A percentile compares a stretch with the other conserved stretches of the same genome.
Conservation (phyloP, 2,329 filamentous ascomycete genomes). For the Raffaelea albimanens region DNA sequence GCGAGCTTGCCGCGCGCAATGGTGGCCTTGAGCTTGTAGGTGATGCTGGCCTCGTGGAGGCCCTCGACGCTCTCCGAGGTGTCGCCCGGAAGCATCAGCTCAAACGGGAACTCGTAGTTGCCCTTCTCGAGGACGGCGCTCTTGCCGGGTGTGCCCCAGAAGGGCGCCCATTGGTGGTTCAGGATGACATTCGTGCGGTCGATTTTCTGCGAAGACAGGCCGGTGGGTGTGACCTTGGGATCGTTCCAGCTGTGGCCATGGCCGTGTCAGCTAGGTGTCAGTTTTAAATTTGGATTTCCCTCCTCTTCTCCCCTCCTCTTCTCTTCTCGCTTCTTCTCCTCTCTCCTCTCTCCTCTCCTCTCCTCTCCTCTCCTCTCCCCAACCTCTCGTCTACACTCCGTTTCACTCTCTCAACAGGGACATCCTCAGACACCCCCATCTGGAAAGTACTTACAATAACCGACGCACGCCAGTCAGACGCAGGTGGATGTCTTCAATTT, state of each 20-base stretch:
- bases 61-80: slow-evolving; percentile 86
- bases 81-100: slow-evolving; percentile 60
- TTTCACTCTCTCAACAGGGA: no score
- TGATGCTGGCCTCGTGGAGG: slow-evolving; percentile 73
- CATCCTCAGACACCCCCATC: no score
- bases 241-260: slow-evolving; percentile 38
- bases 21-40: slow-evolving; percentile 85
- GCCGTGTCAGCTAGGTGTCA: no score
- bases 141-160: slow-evolving; percentile 48
- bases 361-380: no score
- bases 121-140: slow-evolving; percentile 55
- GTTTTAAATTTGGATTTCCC: no score
- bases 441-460: slow-evolving; percentile 46
- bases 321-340: not conserved
- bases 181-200: slow-evolving; percentile 53
- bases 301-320: not conserved
- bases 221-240: slow-evolving; percentile 43
- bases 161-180: slow-evolving; percentile 59
- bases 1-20: slow-evolving; percentile 79
- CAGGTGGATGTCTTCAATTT: slow-evolving; percentile 64
- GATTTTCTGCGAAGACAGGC: slow-evolving; percentile 48
- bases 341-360: no score
- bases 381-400: no score
- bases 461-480: slow-evolving; percentile 62
- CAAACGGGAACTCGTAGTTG: slow-evolving; percentile 80